Evolutionary conservation across 2,329 filamentous ascomycete species (phyloP), one percentile per base, ranked within the genome.

Genomic region (Pseudogymnoascus sp.): DNA sequence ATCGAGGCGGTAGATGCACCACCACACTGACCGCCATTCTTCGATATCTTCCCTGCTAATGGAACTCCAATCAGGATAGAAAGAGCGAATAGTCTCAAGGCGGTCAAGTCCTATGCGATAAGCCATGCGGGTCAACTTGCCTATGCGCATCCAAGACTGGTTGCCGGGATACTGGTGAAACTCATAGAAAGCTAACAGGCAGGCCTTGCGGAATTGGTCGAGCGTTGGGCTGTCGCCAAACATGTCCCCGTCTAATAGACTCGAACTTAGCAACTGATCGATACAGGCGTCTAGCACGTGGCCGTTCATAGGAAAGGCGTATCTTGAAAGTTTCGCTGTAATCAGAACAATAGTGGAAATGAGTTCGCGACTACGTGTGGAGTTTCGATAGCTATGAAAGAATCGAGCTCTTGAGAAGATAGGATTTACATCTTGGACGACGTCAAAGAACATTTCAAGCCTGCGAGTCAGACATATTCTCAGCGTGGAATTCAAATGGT

Each of bases 1-100:
- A 60, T 75, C 74, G 2, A 75, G 67, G 25, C 71, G 69, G 63
- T 73, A 75, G 35, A 75, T 68, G 62, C 69, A 72, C 73, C 73
- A 75, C 71, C 73, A 75, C 39, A 74, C 59, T 28, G 65, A 66
- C 49, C 73, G 68, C 74, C 74, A 75, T 62, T 74, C 70, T 60
- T 75, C 70, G 1, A 72, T 67, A 5, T 74, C 72, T n/a, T 72
- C 71, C 9, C 71, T 65, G 60, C 68, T 58, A 45, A 67, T 11
- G 11, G 11, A 38, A 19, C 41, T 70, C 67, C 60, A 70, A 69
- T 63, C 68, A 11, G 68, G 68, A 58, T 71, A 71, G 2, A 69
- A 52, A 11, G 64, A 64, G 14, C 68, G 69, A 25, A 61, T 49
- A 38, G 70, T 69, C n/a, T 75, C 73, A 23, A 75, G 68, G 16